These are phyloP conservation scores for Syzygium syzygioides DNA, from an alignment of 441 rosid genomes.

Conservation along the genomic window DNA sequence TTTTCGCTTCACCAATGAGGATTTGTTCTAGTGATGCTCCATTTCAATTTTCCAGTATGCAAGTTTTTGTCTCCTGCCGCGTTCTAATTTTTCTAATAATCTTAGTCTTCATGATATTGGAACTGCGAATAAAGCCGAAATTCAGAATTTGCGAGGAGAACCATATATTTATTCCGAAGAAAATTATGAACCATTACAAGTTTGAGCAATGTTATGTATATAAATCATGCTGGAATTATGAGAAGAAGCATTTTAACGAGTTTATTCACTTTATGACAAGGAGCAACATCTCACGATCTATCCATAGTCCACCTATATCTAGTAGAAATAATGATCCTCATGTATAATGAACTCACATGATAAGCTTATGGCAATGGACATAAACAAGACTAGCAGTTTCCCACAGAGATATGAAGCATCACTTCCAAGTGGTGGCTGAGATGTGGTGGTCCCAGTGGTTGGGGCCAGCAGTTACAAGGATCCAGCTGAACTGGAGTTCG, in stretches of 20 bases:
- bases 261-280: background rate
- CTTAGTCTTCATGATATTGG: background rate
- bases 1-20: background rate
- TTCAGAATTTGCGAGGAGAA: background rate
- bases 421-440: background rate
- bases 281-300: background rate
- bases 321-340: background rate
- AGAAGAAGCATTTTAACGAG: background rate
- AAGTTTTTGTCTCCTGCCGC: background rate
- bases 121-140: background rate
- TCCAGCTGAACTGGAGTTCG: background rate
- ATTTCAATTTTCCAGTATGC: background rate
- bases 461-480: background rate
- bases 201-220: background rate
- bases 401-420: background rate
- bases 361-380: too few species aligned
- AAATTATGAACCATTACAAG: background rate
- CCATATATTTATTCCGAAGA: background rate
- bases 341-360: background rate
- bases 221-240: background rate
- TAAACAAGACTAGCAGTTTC: background rate
- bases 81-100: background rate
- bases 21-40: background rate
- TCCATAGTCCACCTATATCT: background rate
- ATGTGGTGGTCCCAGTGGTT: background rate